Percentiles rank a stretch among this genome's conserved stretches.
phyloP scores from a whole-genome alignment of 140 eudicot genomes.

The Ambrosia hybrid region DNA sequence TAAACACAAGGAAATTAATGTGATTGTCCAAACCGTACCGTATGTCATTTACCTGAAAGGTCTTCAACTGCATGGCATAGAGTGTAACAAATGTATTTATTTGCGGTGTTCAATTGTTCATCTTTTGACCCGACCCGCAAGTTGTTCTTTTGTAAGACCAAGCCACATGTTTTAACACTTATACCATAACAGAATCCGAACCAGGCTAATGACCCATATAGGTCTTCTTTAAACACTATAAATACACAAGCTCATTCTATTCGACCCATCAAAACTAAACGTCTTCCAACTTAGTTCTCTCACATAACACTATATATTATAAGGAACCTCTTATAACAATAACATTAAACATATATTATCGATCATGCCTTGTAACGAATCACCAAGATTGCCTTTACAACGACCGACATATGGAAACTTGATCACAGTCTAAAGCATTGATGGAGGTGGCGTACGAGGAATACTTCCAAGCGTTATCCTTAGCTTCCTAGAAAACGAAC shows the following conservation, averaged over 20 bases:
- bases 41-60: not conserved
- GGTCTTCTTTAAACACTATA: not conserved
- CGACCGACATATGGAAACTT: constrained; percentile 35
- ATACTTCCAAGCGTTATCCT: not conserved
- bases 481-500: constrained; percentile 31
- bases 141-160: not conserved
- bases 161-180: not conserved
- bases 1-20: not conserved
- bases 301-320: too few species aligned
- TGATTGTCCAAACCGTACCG: not conserved
- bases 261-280: not conserved
- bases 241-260: not conserved
- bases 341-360: too few species aligned
- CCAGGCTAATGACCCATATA: not conserved
- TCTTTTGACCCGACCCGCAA: not conserved
- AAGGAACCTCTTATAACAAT: too few species aligned
- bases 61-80: not conserved
- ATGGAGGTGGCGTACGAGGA: constrained; percentile 44
- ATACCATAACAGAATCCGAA: not conserved
- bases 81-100: not conserved
- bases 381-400: constrained; percentile 24
- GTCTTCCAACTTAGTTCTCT: too few species aligned
- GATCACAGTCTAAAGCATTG: constrained; percentile 36
- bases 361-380: not conserved
- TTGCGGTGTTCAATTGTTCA: not conserved